phyloP scores from a whole-genome alignment of 768 basidiomycete genomes.

The Boletus insuetus region DNA sequence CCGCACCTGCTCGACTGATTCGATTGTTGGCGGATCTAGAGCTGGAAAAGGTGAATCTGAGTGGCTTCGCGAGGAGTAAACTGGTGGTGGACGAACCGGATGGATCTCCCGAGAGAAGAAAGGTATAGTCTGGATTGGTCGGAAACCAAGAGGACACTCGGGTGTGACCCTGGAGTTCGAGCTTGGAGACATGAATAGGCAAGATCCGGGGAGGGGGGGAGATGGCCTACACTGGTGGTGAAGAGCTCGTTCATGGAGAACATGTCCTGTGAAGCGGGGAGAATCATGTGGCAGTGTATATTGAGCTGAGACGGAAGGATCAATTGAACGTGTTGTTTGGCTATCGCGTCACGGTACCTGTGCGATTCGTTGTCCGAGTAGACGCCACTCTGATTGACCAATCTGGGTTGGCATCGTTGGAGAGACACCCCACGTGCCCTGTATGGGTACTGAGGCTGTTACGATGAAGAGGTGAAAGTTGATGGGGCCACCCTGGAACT shows the following conservation, averaged over 20 bases:
- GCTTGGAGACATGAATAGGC: conserved; percentile 11
- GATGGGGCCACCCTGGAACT: conserved; percentile 32
- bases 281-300: conserved; percentile 59
- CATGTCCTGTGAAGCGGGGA: conserved; percentile 47
- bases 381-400: conserved; percentile 39
- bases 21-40: conserved; percentile 10
- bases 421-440: conserved; percentile 26
- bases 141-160: conserved; percentile 39
- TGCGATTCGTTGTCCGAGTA: conserved; percentile 42
- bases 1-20: conserved; percentile 14
- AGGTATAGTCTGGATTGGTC: conserved; percentile 34
- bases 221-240: conserved; percentile 40
- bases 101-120: conserved; percentile 45
- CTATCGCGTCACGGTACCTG: conserved; percentile 36
- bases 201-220: background rate
- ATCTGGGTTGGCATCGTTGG: conserved; percentile 27
- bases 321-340: conserved; percentile 10
- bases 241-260: conserved; percentile 46
- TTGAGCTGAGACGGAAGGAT: conserved; percentile 39
- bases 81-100: conserved; percentile 13
- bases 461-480: conserved; percentile 54
- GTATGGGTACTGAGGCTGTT: conserved; percentile 46
- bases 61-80: background rate
- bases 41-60: background rate
- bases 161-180: conserved; percentile 24